Percentiles rank a stretch among this genome's conserved stretches.
Conservation (phyloP, 306 rosid genomes). For the Ormosia semicastrata region DNA sequence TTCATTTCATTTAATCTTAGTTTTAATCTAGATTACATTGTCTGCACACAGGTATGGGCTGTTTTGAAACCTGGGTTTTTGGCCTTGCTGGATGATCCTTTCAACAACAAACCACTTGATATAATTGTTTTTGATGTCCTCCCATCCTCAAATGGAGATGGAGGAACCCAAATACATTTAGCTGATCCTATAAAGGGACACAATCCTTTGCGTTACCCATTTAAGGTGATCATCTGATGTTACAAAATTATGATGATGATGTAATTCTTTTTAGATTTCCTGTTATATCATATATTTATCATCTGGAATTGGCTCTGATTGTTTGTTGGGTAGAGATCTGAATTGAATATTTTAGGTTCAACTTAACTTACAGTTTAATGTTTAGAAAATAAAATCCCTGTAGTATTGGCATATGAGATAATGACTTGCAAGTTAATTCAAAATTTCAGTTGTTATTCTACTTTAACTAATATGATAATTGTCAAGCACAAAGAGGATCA, state of each 20-base stretch:
- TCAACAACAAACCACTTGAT: slow-evolving; percentile 72
- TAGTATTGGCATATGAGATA: background rate
- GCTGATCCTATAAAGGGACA: slow-evolving; percentile 79
- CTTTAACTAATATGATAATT: background rate
- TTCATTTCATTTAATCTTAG: slow-evolving; percentile 16
- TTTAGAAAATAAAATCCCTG: background rate
- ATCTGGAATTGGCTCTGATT: background rate
- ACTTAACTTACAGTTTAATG: background rate
- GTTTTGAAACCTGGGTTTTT: slow-evolving; percentile 95
- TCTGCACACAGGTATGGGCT: slow-evolving; percentile 84
- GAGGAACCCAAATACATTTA: slow-evolving; percentile 54
- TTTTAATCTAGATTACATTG: slow-evolving; percentile 16
- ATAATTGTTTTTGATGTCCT: slow-evolving; percentile 86
- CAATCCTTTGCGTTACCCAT: slow-evolving; percentile 81
- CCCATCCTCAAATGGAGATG: slow-evolving; percentile 73
- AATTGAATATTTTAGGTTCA: slow-evolving; percentile 7
- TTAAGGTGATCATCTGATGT: slow-evolving; percentile 52
- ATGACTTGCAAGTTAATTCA: background rate
- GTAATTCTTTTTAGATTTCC: background rate
- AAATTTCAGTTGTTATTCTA: background rate
- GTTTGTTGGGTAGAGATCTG: slow-evolving; percentile 3
- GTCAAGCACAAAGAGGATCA: background rate
- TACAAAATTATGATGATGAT: background rate
- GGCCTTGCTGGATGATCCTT: slow-evolving; percentile 91
- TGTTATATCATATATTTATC: background rate